phyloP scores from a whole-genome alignment of 805 yeast species.

The Saccharomycopsis capsularis region DNA sequence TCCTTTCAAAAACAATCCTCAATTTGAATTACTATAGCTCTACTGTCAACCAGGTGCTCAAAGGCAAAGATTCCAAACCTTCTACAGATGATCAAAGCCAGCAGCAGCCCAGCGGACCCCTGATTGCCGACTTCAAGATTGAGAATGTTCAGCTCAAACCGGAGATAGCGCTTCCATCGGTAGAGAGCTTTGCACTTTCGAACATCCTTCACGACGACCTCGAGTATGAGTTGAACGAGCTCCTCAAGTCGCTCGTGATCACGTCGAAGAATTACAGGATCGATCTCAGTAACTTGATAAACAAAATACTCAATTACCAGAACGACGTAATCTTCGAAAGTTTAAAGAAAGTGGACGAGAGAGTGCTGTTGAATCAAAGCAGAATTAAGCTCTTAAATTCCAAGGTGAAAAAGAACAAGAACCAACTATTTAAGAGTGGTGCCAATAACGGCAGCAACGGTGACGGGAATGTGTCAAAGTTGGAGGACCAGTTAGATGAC shows the following conservation, averaged over 20 bases:
- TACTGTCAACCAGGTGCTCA: background rate
- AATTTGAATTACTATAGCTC: slow-evolving; percentile 2
- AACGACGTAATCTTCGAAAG: slow-evolving; percentile 14
- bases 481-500: slow-evolving; percentile 9
- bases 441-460: no score
- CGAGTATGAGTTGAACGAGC: slow-evolving; percentile 76
- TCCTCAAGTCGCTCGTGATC: slow-evolving; percentile 74
- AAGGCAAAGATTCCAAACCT: background rate
- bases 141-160: slow-evolving; percentile 7
- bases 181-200: slow-evolving; percentile 13
- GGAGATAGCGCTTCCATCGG: slow-evolving; percentile 12
- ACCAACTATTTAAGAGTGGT: background rate
- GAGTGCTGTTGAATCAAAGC: slow-evolving; percentile 3
- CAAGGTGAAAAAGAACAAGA: slow-evolving; percentile 4
- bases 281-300: slow-evolving; percentile 17
- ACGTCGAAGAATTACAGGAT: slow-evolving; percentile 41
- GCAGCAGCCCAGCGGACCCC: no score
- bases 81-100: background rate
- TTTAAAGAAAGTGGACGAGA: slow-evolving; percentile 7
- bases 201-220: slow-evolving; percentile 12
- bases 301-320: slow-evolving; percentile 11
- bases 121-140: slow-evolving; percentile 4
- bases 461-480: no score
- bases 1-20: slow-evolving; percentile 5
- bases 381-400: slow-evolving; percentile 12